These are phyloP conservation scores for Penicillium ochrochloron DNA, from an alignment of 495 filamentous ascomycete species.

Conservation along the genomic window DNA sequence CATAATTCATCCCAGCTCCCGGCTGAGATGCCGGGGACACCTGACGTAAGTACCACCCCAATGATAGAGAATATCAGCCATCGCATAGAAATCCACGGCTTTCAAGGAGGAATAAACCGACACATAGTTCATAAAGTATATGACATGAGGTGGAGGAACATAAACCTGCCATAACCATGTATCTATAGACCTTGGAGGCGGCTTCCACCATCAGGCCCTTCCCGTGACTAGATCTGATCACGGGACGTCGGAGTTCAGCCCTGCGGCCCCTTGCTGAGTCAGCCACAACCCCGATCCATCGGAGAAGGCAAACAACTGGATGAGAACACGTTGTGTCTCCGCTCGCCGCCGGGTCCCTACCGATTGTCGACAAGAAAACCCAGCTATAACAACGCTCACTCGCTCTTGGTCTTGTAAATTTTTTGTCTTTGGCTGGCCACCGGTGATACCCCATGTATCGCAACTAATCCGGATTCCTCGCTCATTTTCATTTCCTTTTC, in stretches of 20 bases:
- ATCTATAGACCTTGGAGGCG: neutral
- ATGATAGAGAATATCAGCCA: neutral
- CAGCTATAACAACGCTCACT: constrained; percentile 11
- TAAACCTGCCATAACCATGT: neutral
- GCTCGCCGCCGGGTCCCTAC: constrained; percentile 22
- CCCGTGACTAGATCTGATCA: neutral
- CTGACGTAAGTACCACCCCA: constrained; percentile 11
- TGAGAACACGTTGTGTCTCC: constrained; percentile 48
- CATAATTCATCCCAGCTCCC: constrained; percentile 27
- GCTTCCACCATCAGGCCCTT: neutral
- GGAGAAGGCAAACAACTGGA: constrained; percentile 28
- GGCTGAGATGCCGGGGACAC: constrained; percentile 15
- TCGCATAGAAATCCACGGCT: neutral
- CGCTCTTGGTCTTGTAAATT: neutral
- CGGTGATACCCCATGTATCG: constrained; percentile 24
- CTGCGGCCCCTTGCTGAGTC: constrained; percentile 31
- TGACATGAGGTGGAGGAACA: neutral
- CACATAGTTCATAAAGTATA: neutral
- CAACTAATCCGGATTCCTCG: constrained; percentile 16
- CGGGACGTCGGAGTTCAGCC: constrained; percentile 24
- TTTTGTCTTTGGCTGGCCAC: constrained; percentile 15
- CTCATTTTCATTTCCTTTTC: constrained; percentile 25
- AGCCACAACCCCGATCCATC: constrained; percentile 16
- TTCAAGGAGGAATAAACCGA: neutral
- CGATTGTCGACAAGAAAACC: constrained; percentile 18